These are phyloP conservation scores for Geotrichum histeridarum DNA, from an alignment of 1,139 yeast species.

Conservation along the genomic window DNA sequence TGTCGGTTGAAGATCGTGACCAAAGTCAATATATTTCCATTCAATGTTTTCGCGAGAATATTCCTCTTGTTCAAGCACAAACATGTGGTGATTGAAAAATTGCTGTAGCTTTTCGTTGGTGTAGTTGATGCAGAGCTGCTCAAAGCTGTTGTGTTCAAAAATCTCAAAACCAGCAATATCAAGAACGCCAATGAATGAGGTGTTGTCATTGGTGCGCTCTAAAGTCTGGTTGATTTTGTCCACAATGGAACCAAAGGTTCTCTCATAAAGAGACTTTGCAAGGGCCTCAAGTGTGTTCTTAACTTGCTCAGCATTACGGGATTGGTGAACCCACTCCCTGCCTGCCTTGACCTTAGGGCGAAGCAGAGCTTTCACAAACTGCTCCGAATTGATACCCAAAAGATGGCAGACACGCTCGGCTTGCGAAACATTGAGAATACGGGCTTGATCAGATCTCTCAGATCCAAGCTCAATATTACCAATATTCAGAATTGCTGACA, in stretches of 20 bases:
- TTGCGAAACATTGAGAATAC: constrained; percentile 52
- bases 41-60: constrained; percentile 87
- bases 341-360: constrained; percentile 91
- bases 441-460: constrained; percentile 70
- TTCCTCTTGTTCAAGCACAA: constrained; percentile 93
- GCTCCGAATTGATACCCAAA: constrained; percentile 57
- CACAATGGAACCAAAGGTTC: constrained; percentile 73
- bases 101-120: constrained; percentile 96
- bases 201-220: constrained; percentile 39
- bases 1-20: constrained; percentile 93
- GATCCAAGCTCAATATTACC: constrained; percentile 79
- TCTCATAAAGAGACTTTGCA: constrained; percentile 81
- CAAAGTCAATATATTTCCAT: constrained; percentile 96
- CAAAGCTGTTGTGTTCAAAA: constrained; percentile 85
- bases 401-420: constrained; percentile 53
- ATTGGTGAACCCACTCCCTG: constrained; percentile 73
- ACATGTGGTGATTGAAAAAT: constrained; percentile 96
- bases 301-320: constrained; percentile 76
- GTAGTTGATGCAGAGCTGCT: constrained; percentile 92
- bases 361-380: constrained; percentile 55
- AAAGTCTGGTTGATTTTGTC: constrained; percentile 70
- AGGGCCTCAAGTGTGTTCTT: constrained; percentile 79
- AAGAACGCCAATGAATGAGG: constrained; percentile 80
- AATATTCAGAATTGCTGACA: constrained; percentile 75
- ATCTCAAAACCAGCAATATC: constrained; percentile 98